These are phyloP conservation scores for Carnegiea gigantea DNA, from an alignment of 179 eudicot genomes.

Conservation along the genomic window DNA sequence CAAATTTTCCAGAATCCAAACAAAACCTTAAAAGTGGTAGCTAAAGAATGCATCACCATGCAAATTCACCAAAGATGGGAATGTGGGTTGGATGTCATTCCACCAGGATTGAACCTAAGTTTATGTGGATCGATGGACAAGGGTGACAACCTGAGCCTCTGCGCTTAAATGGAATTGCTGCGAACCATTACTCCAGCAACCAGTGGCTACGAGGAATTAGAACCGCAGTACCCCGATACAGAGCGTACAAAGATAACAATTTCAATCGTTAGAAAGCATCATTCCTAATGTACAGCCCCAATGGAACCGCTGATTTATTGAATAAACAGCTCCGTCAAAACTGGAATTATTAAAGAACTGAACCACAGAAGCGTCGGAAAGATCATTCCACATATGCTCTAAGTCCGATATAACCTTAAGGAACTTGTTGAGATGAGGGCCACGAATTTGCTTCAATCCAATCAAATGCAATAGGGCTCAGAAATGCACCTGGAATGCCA, in stretches of 20 bases:
- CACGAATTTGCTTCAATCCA: constrained; percentile 91
- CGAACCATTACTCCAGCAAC: no score
- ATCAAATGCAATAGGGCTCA: constrained; percentile 86
- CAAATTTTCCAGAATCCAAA: no score
- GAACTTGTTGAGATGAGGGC: constrained; percentile 39
- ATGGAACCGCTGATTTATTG: background rate
- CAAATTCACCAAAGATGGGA: no score
- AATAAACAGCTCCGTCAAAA: background rate
- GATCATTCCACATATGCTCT: background rate
- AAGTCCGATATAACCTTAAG: background rate
- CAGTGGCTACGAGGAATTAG: no score
- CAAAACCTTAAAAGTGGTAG: no score
- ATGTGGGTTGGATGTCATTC: no score
- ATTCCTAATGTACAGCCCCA: no score
- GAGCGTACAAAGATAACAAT: background rate
- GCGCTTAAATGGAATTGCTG: no score
- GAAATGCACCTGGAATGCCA: constrained; percentile 89
- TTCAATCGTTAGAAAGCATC: background rate
- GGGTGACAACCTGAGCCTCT: no score
- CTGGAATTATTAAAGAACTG: background rate
- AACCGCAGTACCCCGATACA: background rate
- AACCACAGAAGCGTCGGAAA: background rate
- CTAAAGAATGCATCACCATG: no score
- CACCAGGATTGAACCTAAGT: no score
- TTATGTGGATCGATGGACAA: no score